Percentiles rank a stretch among this genome's conserved stretches.
Conservation (phyloP, 73 alveolate species). For the Tetrahymena thermophila region DNA sequence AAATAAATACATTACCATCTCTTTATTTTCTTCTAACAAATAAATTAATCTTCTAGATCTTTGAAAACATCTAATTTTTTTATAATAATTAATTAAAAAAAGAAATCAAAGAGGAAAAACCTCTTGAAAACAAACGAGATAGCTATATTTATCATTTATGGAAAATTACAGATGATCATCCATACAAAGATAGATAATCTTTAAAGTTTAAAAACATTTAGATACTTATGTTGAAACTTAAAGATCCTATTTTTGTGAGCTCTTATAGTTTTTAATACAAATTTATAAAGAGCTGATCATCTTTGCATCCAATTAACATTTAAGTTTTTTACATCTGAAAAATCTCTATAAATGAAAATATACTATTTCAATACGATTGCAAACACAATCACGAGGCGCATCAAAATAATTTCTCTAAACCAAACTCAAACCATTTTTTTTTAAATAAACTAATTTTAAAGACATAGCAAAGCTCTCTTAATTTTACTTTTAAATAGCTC, state of each 20-base stretch:
- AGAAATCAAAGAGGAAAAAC: not conserved
- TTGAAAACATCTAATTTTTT: not conserved
- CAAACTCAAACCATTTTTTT: not conserved
- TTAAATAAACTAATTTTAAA: not conserved
- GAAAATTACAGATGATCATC: not conserved
- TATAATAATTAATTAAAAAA: not conserved
- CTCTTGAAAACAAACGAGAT: not conserved
- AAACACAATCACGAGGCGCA: not conserved
- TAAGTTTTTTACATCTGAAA: not conserved
- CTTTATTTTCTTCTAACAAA: not conserved
- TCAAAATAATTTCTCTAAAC: not conserved
- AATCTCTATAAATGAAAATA: not conserved
- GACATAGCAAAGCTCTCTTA: not conserved
- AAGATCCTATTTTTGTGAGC: not conserved
- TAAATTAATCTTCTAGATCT: not conserved
- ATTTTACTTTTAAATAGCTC: not conserved
- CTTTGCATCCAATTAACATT: not conserved
- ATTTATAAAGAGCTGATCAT: not conserved
- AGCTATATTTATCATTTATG: not conserved
- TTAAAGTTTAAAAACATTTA: not conserved
- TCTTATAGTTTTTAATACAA: not conserved
- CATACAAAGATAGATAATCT: not conserved
- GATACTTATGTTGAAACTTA: not conserved
- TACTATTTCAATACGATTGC: not conserved
- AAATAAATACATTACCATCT: too few relatives aligned